A percentile compares a stretch with the other conserved stretches of the same genome.
These are phyloP conservation scores for Gomphus bonarii DNA, from an alignment of 1,284 basidiomycete genomes.

Conservation along the genomic window DNA sequence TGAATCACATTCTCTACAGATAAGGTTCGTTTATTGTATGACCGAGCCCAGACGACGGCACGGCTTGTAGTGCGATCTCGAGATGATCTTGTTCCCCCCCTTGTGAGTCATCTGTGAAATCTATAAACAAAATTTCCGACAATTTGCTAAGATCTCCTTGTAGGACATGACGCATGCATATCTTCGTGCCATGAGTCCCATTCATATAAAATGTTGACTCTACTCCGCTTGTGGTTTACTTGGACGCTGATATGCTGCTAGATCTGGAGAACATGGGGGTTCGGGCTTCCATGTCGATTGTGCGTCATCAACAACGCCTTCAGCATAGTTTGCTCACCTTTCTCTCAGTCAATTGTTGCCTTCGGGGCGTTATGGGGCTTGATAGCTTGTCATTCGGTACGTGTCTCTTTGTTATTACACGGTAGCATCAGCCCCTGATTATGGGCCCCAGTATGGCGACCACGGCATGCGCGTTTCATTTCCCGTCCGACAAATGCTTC, in stretches of 20 bases:
- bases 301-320: constrained; percentile 24
- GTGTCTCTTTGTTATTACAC: background rate
- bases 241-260: constrained; percentile 20
- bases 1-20: constrained; percentile 29
- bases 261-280: constrained; percentile 77
- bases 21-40: constrained; percentile 77
- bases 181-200: constrained; percentile 83
- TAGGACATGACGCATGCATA: constrained; percentile 84
- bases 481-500: constrained; percentile 74
- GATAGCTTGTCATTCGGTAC: constrained; percentile 63
- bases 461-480: constrained; percentile 80
- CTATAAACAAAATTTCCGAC: constrained; percentile 2
- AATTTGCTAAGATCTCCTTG: background rate
- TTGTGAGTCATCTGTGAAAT: constrained; percentile 31
- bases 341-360: constrained; percentile 65
- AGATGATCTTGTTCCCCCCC: constrained; percentile 60
- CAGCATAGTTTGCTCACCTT: background rate
- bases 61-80: constrained; percentile 61
- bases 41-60: constrained; percentile 69
- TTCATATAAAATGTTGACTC: constrained; percentile 70
- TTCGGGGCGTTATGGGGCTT: constrained; percentile 83
- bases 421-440: background rate
- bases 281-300: constrained; percentile 77
- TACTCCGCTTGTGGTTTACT: constrained; percentile 5
- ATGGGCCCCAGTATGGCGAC: constrained; percentile 41